Percentiles rank a stretch among this genome's conserved stretches.
Evolutionary conservation across 2,329 filamentous ascomycete genomes (phyloP).

Genomic region (Chrysosporium keratinophilum): DNA sequence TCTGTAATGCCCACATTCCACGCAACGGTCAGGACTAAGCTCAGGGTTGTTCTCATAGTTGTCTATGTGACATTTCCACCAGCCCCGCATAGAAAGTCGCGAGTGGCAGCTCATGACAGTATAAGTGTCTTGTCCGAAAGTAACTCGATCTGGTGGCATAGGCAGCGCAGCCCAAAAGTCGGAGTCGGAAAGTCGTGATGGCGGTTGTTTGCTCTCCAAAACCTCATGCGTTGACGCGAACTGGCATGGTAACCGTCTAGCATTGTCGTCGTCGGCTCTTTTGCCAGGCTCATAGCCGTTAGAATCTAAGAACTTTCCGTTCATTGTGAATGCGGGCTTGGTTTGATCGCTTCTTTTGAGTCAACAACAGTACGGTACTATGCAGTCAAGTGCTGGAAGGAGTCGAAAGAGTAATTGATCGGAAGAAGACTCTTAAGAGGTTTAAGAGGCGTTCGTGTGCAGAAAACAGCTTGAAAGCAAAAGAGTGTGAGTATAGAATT

Average conservation of each 20-base stretch:
- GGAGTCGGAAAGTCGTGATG: neutral
- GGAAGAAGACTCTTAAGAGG: no score
- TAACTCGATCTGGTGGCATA: neutral
- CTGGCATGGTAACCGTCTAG: neutral
- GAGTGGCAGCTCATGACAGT: neutral
- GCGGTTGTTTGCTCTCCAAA: neutral
- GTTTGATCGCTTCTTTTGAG: no score
- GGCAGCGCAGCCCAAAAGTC: conserved; percentile 1
- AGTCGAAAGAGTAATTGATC: no score
- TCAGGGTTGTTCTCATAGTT: conserved; percentile 16
- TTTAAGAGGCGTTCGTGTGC: no score
- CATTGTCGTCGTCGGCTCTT: no score
- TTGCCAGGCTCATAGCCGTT: neutral
- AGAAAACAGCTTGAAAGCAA: no score
- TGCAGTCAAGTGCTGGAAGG: no score
- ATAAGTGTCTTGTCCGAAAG: neutral
- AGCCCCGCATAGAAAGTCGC: conserved; percentile 8
- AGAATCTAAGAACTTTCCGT: neutral
- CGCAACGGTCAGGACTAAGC: conserved; percentile 12
- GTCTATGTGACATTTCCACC: conserved; percentile 14
- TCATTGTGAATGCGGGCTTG: no score
- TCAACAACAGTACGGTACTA: no score
- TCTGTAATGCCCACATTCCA: conserved; percentile 13
- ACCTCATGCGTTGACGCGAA: neutral
- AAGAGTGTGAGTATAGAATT: no score